Conservation (phyloP, 2,329 filamentous ascomycete species). For the Aspergillus uvarum region DNA sequence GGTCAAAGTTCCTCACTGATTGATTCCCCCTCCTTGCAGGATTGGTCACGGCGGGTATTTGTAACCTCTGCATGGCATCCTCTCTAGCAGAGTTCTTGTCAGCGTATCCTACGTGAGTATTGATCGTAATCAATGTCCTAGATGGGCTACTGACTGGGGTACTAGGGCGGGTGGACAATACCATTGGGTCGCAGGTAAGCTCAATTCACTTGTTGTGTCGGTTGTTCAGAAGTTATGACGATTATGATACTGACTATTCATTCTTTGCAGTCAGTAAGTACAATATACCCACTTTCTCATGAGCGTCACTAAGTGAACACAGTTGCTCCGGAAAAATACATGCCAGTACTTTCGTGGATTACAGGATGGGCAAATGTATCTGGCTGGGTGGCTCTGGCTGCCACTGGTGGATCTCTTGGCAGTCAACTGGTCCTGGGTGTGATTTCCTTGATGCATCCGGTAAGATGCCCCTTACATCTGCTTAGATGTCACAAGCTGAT, state of each 20-base stretch:
- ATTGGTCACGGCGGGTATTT: slow-evolving; percentile 61
- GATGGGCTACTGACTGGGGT: slow-evolving; percentile 14
- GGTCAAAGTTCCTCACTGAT: not conserved
- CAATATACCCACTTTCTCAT: not conserved
- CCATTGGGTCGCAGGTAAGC: slow-evolving; percentile 64
- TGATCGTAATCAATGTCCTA: not conserved
- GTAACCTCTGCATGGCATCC: slow-evolving; percentile 68
- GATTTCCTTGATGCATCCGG: slow-evolving; percentile 60
- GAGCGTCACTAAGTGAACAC: slow-evolving; percentile 3
- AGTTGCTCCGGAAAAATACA: slow-evolving; percentile 60
- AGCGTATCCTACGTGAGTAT: slow-evolving; percentile 55
- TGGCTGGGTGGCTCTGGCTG: slow-evolving; percentile 70
- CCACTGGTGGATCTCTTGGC: slow-evolving; percentile 66
- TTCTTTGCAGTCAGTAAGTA: slow-evolving; percentile 31
- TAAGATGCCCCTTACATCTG: slow-evolving; percentile 16
- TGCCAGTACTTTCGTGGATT: slow-evolving; percentile 64
- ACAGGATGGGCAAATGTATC: slow-evolving; percentile 69
- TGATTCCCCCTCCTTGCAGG: slow-evolving; percentile 21
- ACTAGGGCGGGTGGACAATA: slow-evolving; percentile 61
- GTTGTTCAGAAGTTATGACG: not conserved
- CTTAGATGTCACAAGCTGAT: not conserved
- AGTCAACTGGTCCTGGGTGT: slow-evolving; percentile 67
- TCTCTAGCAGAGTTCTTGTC: slow-evolving; percentile 71
- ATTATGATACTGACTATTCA: slow-evolving; percentile 4
- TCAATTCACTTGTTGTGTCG: not conserved